phyloP scores from a whole-genome alignment of 2,329 filamentous ascomycete species.

The Phoma sp. region DNA sequence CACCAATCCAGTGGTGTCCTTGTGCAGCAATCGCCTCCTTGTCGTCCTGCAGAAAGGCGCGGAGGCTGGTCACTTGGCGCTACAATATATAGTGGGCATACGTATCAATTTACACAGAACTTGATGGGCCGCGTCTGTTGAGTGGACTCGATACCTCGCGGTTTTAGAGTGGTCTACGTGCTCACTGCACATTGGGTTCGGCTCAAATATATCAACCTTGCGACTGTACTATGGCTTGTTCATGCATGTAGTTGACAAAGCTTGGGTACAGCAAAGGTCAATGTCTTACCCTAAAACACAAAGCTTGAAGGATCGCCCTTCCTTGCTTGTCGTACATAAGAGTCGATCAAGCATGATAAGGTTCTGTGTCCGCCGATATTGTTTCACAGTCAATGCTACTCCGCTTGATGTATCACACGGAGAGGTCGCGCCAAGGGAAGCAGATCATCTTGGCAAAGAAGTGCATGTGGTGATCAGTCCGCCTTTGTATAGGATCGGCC shows the following conservation, averaged over 20 bases:
- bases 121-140: too few relatives aligned
- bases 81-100: not conserved
- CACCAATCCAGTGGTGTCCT: not conserved
- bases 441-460: constrained; percentile 29
- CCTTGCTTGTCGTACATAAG: constrained; percentile 28
- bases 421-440: constrained; percentile 25
- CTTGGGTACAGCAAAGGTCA: too few relatives aligned
- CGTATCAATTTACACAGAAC: not conserved
- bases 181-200: too few relatives aligned
- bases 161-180: too few relatives aligned
- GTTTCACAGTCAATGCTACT: constrained; percentile 8
- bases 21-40: not conserved
- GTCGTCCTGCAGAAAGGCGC: not conserved
- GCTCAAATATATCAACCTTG: too few relatives aligned
- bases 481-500: constrained; percentile 18
- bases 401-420: constrained; percentile 11
- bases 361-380: not conserved
- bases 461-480: constrained; percentile 16
- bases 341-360: constrained; percentile 4
- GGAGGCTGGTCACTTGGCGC: constrained; percentile 8
- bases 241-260: too few relatives aligned
- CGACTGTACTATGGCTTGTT: too few relatives aligned
- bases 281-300: not conserved
- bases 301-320: not conserved
- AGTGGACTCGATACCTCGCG: too few relatives aligned